A percentile compares a stretch with the other conserved stretches of the same genome.
phyloP scores from a whole-genome alignment of 176 grass and related monocot species.

The Lolium multiflorum region DNA sequence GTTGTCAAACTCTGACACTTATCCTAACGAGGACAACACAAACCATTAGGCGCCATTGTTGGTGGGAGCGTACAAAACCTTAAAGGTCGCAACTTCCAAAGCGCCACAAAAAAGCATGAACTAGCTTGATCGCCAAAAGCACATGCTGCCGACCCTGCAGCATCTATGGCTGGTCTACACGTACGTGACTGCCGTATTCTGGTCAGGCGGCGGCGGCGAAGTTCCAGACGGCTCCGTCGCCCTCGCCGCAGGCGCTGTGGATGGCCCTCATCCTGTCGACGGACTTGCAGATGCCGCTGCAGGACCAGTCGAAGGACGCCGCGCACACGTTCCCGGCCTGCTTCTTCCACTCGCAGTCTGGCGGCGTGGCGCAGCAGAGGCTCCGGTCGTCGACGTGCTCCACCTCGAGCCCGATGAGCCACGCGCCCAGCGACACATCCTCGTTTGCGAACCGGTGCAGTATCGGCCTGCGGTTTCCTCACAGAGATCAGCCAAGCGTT shows the following conservation, averaged over 20 bases:
- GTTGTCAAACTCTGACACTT: too few relatives aligned
- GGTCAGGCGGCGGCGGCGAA: not conserved
- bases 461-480: constrained; percentile 52
- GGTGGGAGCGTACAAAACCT: too few relatives aligned
- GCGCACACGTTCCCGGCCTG: constrained; percentile 61
- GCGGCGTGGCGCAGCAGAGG: constrained; percentile 82
- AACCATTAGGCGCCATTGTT: too few relatives aligned
- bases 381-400: constrained; percentile 83
- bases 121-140: too few relatives aligned
- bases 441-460: constrained; percentile 88
- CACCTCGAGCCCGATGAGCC: constrained; percentile 84
- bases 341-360: constrained; percentile 72
- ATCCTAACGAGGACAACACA: too few relatives aligned
- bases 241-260: constrained; percentile 64
- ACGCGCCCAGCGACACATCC: constrained; percentile 82
- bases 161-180: too few relatives aligned
- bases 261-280: constrained; percentile 67
- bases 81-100: too few relatives aligned
- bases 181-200: too few relatives aligned
- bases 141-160: too few relatives aligned
- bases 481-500: too few relatives aligned
- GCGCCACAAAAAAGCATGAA: too few relatives aligned
- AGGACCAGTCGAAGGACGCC: constrained; percentile 69
- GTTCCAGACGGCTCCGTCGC: constrained; percentile 45
- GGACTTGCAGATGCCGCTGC: constrained; percentile 66